phyloP scores from a whole-genome alignment of 352 stramenopile species.

The Elongisporangium senticosum region DNA sequence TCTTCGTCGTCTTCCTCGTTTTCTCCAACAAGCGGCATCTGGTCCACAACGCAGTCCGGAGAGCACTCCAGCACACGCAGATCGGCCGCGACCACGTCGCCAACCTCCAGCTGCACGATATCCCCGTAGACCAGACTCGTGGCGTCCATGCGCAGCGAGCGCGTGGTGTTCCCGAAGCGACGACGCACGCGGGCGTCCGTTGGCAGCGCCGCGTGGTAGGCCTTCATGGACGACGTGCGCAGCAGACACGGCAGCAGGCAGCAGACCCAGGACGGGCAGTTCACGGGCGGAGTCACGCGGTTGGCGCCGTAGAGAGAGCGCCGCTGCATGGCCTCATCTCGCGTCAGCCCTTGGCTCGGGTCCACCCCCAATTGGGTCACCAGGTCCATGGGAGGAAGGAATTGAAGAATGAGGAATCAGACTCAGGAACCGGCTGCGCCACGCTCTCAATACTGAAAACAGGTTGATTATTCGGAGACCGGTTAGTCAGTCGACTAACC shows the following conservation, averaged over 20 bases:
- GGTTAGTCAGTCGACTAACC: neutral
- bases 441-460: neutral
- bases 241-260: slow-evolving; percentile 92
- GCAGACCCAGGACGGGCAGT: slow-evolving; percentile 93
- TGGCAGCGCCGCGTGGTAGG: slow-evolving; percentile 78
- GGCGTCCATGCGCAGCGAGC: slow-evolving; percentile 88
- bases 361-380: slow-evolving; percentile 58
- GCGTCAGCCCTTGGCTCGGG: slow-evolving; percentile 45
- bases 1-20: slow-evolving; percentile 24
- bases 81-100: slow-evolving; percentile 89
- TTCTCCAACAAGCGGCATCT: slow-evolving; percentile 34
- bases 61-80: slow-evolving; percentile 77
- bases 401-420: neutral
- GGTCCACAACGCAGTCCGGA: slow-evolving; percentile 66
- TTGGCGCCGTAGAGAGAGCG: slow-evolving; percentile 81
- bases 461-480: neutral
- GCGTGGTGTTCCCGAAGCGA: slow-evolving; percentile 17
- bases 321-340: slow-evolving; percentile 68
- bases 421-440: neutral
- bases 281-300: slow-evolving; percentile 83
- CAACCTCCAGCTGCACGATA: slow-evolving; percentile 86
- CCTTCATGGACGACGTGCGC: slow-evolving; percentile 87
- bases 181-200: slow-evolving; percentile 88
- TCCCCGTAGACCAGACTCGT: slow-evolving; percentile 89
- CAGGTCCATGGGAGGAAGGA: slow-evolving; percentile 27